Conservation (phyloP, 257 asterid genomes). For the Fraxinus anomala region DNA sequence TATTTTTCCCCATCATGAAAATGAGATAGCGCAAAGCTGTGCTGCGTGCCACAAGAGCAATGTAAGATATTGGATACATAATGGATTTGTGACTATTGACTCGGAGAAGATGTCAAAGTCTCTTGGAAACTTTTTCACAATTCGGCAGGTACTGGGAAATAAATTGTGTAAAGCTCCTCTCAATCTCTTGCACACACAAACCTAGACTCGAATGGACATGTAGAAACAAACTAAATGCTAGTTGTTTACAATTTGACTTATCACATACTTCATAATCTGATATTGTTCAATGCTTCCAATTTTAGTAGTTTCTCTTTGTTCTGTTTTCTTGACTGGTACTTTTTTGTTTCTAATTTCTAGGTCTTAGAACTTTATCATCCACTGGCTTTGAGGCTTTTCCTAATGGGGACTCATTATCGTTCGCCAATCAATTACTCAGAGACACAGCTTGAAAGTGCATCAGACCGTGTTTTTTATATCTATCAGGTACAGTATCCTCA, state of each 20-base stretch:
- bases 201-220: neutral
- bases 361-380: conserved; percentile 92
- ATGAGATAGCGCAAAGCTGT: conserved; percentile 99
- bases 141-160: conserved; percentile 65
- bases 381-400: conserved; percentile 80
- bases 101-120: conserved; percentile 99
- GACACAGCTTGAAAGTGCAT: conserved; percentile 81
- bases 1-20: conserved; percentile 94
- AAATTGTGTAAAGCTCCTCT: conserved; percentile 13
- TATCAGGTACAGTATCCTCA: conserved; percentile 63
- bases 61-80: conserved; percentile 88
- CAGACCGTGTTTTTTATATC: conserved; percentile 88
- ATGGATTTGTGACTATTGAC: conserved; percentile 92
- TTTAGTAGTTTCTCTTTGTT: neutral
- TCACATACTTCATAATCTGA: neutral
- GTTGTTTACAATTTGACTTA: neutral
- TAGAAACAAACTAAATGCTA: neutral
- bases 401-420: conserved; percentile 89
- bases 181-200: neutral
- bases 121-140: conserved; percentile 94
- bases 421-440: conserved; percentile 94
- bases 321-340: neutral
- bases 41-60: conserved; percentile 81
- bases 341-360: conserved; percentile 42
- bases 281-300: conserved; percentile 17